A percentile compares a stretch with the other conserved stretches of the same genome.
These are phyloP conservation scores for Pseudogymnoascus pannorum DNA, from an alignment of 2,329 filamentous ascomycete genomes.

Conservation along the genomic window DNA sequence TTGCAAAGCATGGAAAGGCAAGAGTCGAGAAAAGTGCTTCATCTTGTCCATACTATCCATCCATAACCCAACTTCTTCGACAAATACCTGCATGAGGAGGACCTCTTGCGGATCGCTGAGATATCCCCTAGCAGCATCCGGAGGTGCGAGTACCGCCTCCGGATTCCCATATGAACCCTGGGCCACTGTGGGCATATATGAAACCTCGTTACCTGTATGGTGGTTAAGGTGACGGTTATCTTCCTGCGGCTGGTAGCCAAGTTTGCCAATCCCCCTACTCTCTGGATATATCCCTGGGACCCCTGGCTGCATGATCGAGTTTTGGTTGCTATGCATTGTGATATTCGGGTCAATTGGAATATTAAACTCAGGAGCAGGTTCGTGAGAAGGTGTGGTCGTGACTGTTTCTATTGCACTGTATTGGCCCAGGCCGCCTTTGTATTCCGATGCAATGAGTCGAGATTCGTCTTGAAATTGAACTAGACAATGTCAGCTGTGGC, in stretches of 20 bases:
- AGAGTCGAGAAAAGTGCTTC: slow-evolving; percentile 76
- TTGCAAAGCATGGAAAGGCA: slow-evolving; percentile 76
- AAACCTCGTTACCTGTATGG: slow-evolving; percentile 23
- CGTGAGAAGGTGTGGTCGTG: slow-evolving; percentile 28
- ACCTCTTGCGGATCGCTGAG: slow-evolving; percentile 71
- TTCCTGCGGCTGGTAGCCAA: slow-evolving; percentile 20
- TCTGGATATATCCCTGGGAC: slow-evolving; percentile 21
- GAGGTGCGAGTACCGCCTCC: slow-evolving; percentile 30
- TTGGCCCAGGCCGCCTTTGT: slow-evolving; percentile 66
- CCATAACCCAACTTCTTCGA: slow-evolving; percentile 84
- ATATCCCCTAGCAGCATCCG: slow-evolving; percentile 48
- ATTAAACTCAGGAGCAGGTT: slow-evolving; percentile 21
- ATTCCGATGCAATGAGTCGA: slow-evolving; percentile 81
- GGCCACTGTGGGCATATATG: slow-evolving; percentile 33
- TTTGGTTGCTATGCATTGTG: slow-evolving; percentile 13
- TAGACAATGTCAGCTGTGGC: slow-evolving; percentile 14
- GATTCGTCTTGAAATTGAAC: slow-evolving; percentile 86
- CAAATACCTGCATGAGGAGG: slow-evolving; percentile 85
- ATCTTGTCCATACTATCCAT: slow-evolving; percentile 86
- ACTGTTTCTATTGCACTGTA: slow-evolving; percentile 43
- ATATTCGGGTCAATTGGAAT: slow-evolving; percentile 15
- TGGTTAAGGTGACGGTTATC: slow-evolving; percentile 26
- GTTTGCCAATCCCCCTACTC: slow-evolving; percentile 19
- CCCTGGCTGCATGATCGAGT: slow-evolving; percentile 24
- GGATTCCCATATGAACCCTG: slow-evolving; percentile 30